A percentile compares a stretch with the other conserved stretches of the same genome.
phyloP scores from a whole-genome alignment of 2,329 filamentous ascomycete genomes.

The Raffaelea albimanens region DNA sequence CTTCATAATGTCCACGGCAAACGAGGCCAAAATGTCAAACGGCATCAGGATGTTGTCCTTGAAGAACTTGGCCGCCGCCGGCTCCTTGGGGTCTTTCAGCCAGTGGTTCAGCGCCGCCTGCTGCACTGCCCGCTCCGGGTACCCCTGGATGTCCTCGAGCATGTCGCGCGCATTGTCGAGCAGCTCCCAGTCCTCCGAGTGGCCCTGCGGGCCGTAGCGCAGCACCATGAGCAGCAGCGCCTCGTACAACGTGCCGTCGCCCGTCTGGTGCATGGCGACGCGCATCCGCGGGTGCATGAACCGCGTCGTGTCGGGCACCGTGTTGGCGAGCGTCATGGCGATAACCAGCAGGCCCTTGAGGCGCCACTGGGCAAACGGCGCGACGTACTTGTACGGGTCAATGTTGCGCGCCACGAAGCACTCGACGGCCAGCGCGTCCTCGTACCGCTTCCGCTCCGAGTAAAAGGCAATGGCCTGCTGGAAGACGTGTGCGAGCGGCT shows the following conservation, averaged over 20 bases:
- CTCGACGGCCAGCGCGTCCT: slow-evolving; percentile 33
- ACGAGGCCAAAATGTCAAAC: slow-evolving; percentile 33
- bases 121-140: slow-evolving; percentile 36
- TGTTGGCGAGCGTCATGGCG: slow-evolving; percentile 41
- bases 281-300: slow-evolving; percentile 17
- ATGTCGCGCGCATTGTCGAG: slow-evolving; percentile 33
- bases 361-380: slow-evolving; percentile 40
- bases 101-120: slow-evolving; percentile 33
- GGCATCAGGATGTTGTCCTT: slow-evolving; percentile 37
- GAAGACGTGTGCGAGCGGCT: slow-evolving; percentile 37
- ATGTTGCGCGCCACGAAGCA: slow-evolving; percentile 37
- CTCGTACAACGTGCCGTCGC: slow-evolving; percentile 45
- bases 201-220: slow-evolving; percentile 29
- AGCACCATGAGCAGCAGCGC: slow-evolving; percentile 40
- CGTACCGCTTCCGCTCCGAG: slow-evolving; percentile 29
- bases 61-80: slow-evolving; percentile 36
- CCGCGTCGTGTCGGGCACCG: slow-evolving; percentile 13
- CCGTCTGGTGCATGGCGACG: slow-evolving; percentile 29
- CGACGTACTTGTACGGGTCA: slow-evolving; percentile 39
- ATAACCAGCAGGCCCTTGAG: slow-evolving; percentile 42
- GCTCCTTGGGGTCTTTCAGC: slow-evolving; percentile 28
- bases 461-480: slow-evolving; percentile 36
- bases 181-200: slow-evolving; percentile 37
- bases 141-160: slow-evolving; percentile 37
- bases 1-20: slow-evolving; percentile 34